Evolutionary conservation across 495 filamentous ascomycete species (phyloP), one percentile per base, ranked within the genome.

Genomic region (Neohortaea acidophila): DNA sequence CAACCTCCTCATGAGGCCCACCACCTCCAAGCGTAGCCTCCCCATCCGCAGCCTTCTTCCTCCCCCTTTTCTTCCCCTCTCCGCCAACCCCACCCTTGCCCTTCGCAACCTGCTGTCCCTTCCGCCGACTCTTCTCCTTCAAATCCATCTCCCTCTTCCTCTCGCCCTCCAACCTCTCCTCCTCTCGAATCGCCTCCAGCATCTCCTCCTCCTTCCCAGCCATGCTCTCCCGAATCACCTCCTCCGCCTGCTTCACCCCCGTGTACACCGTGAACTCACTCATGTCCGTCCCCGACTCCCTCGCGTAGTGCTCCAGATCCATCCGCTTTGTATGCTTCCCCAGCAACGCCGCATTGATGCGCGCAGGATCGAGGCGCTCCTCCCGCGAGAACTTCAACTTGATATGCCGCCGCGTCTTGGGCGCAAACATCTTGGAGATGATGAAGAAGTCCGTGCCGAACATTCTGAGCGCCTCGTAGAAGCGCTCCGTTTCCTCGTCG

Each of bases 361-460:
- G 67, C 11, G 63, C 55, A 2, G 80, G 74, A 46, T 83, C 66
- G n/a, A 69, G 61, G n/a, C 73, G 66, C 59, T 96, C 91, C 59
- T 97, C 89, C 37, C 78, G 80, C 47, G 79, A 81, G 62, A 91
- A 97, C 57, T 96, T 97, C 32, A 79, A 59, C 61, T 94, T 94
- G 54, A 96, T 75, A 48, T 84, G 74, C 13, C 76, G 72, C 34
- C 89, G 67, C 18, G 66, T 80, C 15, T 79, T 69, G 21, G 72
- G 72, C 0, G 75, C 73, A 52, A 97, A 93, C 65, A 94, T 66
- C 43, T 72, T 75, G 49, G 73, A 71, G 50, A 97, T 91, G 48
- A 84, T 80, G 57, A 76, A 71, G 54, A 96, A 96, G 54, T 96
- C 85, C 0, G 85, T 94, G 20, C 89, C 91, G 53, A 91, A 94